Conservation (phyloP, 2,329 filamentous ascomycete species). For the Exophiala phaeomuriformis region DNA sequence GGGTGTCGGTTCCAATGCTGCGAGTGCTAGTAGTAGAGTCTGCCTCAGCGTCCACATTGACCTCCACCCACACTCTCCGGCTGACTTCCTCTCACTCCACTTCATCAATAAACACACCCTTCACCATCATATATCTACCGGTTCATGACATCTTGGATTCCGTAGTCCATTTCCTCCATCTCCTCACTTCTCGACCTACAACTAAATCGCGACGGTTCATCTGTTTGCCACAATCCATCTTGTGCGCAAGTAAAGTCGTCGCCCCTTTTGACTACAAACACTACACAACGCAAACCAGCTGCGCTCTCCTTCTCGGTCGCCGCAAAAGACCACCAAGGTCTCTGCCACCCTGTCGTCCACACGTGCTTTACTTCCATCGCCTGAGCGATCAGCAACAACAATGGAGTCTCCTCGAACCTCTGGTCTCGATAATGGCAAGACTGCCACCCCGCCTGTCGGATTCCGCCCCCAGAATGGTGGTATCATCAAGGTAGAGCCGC, state of each 20-base stretch:
- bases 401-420: constrained; percentile 24
- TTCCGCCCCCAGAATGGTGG: constrained; percentile 44
- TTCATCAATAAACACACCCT: not conserved
- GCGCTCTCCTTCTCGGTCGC: not conserved
- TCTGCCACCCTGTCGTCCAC: constrained; percentile 19
- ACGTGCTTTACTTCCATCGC: constrained; percentile 8
- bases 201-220: not conserved
- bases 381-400: constrained; percentile 17
- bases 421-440: constrained; percentile 31
- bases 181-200: not conserved
- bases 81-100: constrained; percentile 9
- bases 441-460: constrained; percentile 32
- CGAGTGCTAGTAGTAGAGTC: not conserved
- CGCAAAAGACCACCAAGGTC: not conserved
- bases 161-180: not conserved
- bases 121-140: not conserved
- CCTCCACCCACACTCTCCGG: not conserved
- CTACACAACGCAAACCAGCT: not conserved
- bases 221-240: not conserved
- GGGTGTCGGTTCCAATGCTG: no score
- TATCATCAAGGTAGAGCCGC: constrained; percentile 68
- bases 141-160: constrained; percentile 5
- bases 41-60: not conserved
- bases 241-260: not conserved
- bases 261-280: not conserved